Evolutionary conservation across 2,329 filamentous ascomycete genomes (phyloP).

Genomic region (Aspergillus neotritici): DNA sequence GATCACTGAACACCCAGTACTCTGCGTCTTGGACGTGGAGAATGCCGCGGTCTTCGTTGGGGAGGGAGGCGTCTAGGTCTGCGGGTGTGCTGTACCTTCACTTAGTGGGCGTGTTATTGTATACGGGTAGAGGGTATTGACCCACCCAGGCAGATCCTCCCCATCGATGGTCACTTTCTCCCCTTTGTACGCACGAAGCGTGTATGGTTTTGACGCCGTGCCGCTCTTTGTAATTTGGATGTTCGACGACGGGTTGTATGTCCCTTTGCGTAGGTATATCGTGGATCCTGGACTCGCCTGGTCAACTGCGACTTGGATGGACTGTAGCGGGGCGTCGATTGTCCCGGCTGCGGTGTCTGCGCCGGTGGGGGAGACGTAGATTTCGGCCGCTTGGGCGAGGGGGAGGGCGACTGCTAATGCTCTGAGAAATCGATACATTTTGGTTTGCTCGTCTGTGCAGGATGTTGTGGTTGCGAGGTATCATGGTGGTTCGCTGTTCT

Average conservation of each 20-base stretch:
- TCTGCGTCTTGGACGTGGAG: slow-evolving; percentile 14
- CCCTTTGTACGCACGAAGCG: slow-evolving; percentile 9
- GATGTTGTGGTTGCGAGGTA: too few relatives aligned
- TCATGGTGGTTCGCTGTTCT: too few relatives aligned
- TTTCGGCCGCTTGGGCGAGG: slow-evolving; percentile 4
- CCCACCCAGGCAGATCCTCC: slow-evolving; percentile 11
- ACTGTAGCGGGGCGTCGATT: slow-evolving; percentile 7
- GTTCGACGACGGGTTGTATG: slow-evolving; percentile 11
- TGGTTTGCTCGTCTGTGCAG: too few relatives aligned
- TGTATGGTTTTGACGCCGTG: slow-evolving; percentile 5
- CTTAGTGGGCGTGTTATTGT: not conserved
- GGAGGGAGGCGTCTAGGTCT: slow-evolving; percentile 5
- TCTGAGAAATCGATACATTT: not conserved
- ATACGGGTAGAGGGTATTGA: not conserved
- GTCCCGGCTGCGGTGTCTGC: slow-evolving; percentile 9
- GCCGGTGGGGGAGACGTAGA: slow-evolving; percentile 13
- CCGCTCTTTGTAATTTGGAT: slow-evolving; percentile 16
- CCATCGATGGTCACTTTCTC: slow-evolving; percentile 15
- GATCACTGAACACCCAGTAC: slow-evolving; percentile 16
- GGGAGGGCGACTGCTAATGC: not conserved
- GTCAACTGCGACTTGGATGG: slow-evolving; percentile 13
- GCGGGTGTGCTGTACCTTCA: slow-evolving; percentile 9
- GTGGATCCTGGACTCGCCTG: slow-evolving; percentile 9
- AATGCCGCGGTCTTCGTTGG: slow-evolving; percentile 12
- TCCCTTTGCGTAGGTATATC: slow-evolving; percentile 13